A percentile compares a stretch with the other conserved stretches of the same genome.
Evolutionary conservation across 164 flowering plant genomes (phyloP).

Genomic region (Kalanchoe fedtschenkoi): DNA sequence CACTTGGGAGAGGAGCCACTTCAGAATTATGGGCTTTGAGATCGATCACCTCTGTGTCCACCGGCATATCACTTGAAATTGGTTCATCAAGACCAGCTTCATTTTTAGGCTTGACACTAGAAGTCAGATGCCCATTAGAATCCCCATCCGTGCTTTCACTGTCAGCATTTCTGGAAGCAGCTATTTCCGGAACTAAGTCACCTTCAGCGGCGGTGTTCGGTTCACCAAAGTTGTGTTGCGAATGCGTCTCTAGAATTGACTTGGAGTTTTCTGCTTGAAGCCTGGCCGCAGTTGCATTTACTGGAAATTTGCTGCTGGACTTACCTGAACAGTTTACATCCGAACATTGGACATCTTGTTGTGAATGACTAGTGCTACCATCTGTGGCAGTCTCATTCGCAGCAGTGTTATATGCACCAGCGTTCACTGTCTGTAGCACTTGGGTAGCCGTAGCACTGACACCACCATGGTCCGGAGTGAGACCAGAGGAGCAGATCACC

Average conservation of each 20-base stretch:
- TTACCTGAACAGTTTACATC: too few species aligned
- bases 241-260: background rate
- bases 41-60: constrained; percentile 9
- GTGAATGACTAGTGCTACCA: background rate
- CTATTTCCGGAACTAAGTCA: background rate
- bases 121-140: background rate
- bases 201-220: background rate
- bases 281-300: background rate
- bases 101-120: background rate
- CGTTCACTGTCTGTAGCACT: background rate
- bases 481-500: constrained; percentile 14
- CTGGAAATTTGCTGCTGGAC: background rate
- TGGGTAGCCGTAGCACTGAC: background rate
- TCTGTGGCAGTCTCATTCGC: background rate
- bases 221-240: background rate
- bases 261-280: background rate
- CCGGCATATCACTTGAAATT: constrained; percentile 10
- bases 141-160: background rate
- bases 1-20: constrained; percentile 12
- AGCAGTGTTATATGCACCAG: background rate
- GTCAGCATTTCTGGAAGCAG: background rate
- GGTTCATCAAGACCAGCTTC: background rate
- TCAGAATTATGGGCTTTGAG: constrained; percentile 6
- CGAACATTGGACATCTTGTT: background rate
- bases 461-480: background rate